Percentiles rank a stretch among this genome's conserved stretches.
Conservation (phyloP, 2,329 filamentous ascomycete genomes). For the Aspergillus brunneoviolaceus region DNA sequence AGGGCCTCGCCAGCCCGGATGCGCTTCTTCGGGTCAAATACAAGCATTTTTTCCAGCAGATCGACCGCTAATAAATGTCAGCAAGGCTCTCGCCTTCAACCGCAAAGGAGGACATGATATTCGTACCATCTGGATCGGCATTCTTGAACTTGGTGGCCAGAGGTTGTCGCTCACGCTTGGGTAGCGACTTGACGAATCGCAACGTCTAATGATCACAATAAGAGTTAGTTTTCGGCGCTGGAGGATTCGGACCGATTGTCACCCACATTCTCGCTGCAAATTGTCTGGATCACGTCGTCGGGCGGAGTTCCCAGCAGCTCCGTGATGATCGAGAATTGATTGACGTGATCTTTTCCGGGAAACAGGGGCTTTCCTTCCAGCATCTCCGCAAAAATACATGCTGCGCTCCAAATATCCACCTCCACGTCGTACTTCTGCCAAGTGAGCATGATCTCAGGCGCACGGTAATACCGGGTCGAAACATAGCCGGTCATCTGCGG, state of each 20-base stretch:
- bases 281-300: constrained; percentile 97
- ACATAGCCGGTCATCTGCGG: constrained; percentile 99
- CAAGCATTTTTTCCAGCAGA: constrained; percentile 92
- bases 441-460: constrained; percentile 99
- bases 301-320: constrained; percentile 94
- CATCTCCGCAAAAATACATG: constrained; percentile 99
- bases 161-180: constrained; percentile 88
- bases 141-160: constrained; percentile 90
- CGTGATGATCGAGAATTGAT: constrained; percentile 99
- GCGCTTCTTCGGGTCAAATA: constrained; percentile 96
- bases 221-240: constrained; percentile 12
- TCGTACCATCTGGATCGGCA: constrained; percentile 77
- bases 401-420: constrained; percentile 98
- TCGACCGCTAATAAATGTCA: constrained; percentile 68
- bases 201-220: constrained; percentile 65
- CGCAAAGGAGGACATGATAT: neutral
- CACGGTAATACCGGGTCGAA: constrained; percentile 96
- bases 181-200: constrained; percentile 94
- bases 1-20: constrained; percentile 84
- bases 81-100: neutral
- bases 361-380: constrained; percentile 97
- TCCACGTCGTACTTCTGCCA: constrained; percentile 99
- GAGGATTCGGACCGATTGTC: neutral
- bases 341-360: constrained; percentile 98
- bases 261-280: constrained; percentile 93